Evolutionary conservation across 192 early-diverging fungal species (phyloP).

Genomic region (Podila epigama): DNA sequence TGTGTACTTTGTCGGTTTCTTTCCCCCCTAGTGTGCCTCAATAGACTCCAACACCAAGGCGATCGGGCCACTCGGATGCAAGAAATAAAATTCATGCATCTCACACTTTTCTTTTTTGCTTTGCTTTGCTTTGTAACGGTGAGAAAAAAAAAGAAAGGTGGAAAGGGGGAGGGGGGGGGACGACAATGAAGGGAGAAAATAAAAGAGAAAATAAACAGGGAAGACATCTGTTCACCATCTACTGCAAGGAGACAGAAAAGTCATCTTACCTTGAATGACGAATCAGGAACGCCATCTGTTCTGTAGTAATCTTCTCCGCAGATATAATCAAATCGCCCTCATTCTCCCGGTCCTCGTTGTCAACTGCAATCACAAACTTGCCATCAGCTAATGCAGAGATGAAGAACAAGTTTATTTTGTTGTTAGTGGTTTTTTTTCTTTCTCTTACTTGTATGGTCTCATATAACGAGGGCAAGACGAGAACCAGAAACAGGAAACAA

Average conservation of each 20-base stretch:
- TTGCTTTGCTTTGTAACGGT: too few relatives aligned
- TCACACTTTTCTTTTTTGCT: not conserved
- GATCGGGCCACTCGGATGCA: too few relatives aligned
- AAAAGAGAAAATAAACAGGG: not conserved
- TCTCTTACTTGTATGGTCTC: not conserved
- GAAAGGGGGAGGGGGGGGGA: too few relatives aligned
- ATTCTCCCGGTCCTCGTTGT: slow-evolving; percentile 99
- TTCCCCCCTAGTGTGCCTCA: not conserved
- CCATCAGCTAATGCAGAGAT: slow-evolving; percentile 63
- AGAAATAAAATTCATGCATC: too few relatives aligned
- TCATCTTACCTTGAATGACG: slow-evolving; percentile 83
- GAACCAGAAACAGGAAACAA: not conserved
- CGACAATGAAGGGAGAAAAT: too few relatives aligned
- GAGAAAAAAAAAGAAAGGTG: not conserved
- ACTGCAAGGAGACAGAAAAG: not conserved
- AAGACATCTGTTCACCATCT: too few relatives aligned
- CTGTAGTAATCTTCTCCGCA: slow-evolving; percentile 90
- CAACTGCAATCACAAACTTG: slow-evolving; percentile 91
- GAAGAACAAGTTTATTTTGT: not conserved
- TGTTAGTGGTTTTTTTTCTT: not conserved
- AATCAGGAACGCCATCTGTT: slow-evolving; percentile 96
- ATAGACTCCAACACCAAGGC: too few relatives aligned
- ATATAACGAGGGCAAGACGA: too few relatives aligned
- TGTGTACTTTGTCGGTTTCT: not conserved
- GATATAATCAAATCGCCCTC: slow-evolving; percentile 99